Percentiles rank a stretch among this genome's conserved stretches.
phyloP scores from a whole-genome alignment of 768 basidiomycete genomes.

The Russula sp. region DNA sequence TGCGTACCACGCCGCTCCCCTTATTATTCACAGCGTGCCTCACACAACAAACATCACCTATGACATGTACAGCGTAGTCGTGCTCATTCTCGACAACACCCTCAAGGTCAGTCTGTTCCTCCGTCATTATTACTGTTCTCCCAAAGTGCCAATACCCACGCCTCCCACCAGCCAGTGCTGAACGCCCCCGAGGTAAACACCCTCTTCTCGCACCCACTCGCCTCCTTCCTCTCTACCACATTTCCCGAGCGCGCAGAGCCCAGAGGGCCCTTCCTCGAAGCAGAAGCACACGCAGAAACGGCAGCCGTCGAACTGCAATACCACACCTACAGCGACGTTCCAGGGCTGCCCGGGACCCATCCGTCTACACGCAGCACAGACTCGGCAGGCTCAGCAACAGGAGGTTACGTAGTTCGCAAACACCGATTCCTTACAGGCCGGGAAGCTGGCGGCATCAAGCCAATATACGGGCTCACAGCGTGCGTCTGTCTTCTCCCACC shows the following conservation, averaged over 20 bases:
- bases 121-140: background rate
- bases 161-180: constrained; percentile 59
- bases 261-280: constrained; percentile 39
- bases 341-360: constrained; percentile 43
- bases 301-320: constrained; percentile 51
- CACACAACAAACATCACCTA: background rate
- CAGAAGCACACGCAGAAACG: constrained; percentile 44
- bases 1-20: constrained; percentile 41
- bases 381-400: background rate
- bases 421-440: constrained; percentile 85
- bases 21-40: background rate
- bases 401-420: constrained; percentile 42
- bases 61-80: constrained; percentile 60
- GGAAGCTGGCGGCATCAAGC: constrained; percentile 80
- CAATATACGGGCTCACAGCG: constrained; percentile 88
- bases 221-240: constrained; percentile 52
- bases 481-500: constrained; percentile 41
- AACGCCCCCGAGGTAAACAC: constrained; percentile 75
- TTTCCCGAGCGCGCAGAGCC: constrained; percentile 47
- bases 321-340: constrained; percentile 59
- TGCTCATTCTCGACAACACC: constrained; percentile 76
- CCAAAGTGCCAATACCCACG: background rate
- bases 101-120: constrained; percentile 51
- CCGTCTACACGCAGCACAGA: background rate
- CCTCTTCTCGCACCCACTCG: constrained; percentile 83